These are phyloP conservation scores for Galium porrigens DNA, from an alignment of 305 asterid genomes.

Conservation along the genomic window DNA sequence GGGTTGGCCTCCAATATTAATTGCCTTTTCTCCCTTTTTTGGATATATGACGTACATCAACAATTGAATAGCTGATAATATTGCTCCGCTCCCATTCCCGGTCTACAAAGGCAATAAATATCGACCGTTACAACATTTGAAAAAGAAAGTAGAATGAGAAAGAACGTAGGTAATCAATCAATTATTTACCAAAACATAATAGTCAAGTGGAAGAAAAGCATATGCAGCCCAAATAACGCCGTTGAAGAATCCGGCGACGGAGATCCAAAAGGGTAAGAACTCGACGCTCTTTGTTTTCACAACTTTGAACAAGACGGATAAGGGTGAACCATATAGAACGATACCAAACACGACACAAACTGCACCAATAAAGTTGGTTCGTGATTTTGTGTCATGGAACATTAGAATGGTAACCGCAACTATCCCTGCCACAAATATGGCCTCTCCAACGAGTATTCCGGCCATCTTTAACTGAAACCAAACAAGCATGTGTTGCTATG, in stretches of 20 bases:
- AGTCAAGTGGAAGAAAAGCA: slow-evolving; percentile 16
- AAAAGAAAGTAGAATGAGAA: background rate
- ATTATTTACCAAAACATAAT: slow-evolving; percentile 18
- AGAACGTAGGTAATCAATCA: background rate
- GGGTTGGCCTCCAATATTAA: slow-evolving; percentile 13
- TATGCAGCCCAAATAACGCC: slow-evolving; percentile 19
- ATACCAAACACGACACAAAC: slow-evolving; percentile 40
- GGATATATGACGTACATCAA: slow-evolving; percentile 10
- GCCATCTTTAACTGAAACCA: slow-evolving; percentile 23
- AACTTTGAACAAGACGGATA: slow-evolving; percentile 43
- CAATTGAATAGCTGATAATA: slow-evolving; percentile 32
- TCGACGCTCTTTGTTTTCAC: slow-evolving; percentile 34
- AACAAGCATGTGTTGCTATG: background rate
- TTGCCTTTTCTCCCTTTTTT: background rate
- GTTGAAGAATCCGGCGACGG: slow-evolving; percentile 43
- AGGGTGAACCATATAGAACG: slow-evolving; percentile 54
- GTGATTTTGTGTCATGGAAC: slow-evolving; percentile 23
- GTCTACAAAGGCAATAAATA: slow-evolving; percentile 21
- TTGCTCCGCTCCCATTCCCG: slow-evolving; percentile 47
- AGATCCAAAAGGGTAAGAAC: slow-evolving; percentile 43
- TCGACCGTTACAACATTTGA: background rate
- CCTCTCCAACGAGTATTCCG: slow-evolving; percentile 19
- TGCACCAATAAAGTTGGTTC: slow-evolving; percentile 46
- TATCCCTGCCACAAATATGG: slow-evolving; percentile 12
- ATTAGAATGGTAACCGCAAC: slow-evolving; percentile 22